Evolutionary conservation across 192 early-diverging fungal genomes (phyloP).

Genomic region (Coemansia sp.): DNA sequence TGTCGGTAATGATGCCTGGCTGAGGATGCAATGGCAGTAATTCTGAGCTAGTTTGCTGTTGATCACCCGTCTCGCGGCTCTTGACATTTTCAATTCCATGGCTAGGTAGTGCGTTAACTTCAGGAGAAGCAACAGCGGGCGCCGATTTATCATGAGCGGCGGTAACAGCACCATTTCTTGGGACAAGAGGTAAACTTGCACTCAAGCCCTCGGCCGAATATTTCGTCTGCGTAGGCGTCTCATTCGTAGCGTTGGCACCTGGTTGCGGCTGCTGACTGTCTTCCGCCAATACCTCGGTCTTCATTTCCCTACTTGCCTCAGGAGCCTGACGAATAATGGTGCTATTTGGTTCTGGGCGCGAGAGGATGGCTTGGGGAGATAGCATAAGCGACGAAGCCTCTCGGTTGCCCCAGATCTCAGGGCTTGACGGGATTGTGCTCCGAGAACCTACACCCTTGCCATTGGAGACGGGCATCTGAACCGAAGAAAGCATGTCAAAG

Average conservation of each 20-base stretch:
- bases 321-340: background rate
- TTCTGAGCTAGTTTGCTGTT: background rate
- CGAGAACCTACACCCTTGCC: background rate
- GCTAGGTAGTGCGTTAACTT: background rate
- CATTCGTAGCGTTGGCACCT: background rate
- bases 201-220: background rate
- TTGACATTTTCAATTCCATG: no score
- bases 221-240: background rate
- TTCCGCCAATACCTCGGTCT: background rate
- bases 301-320: background rate
- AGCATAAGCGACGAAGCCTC: background rate
- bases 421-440: background rate
- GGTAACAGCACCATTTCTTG: background rate
- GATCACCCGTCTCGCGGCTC: background rate
- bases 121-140: no score
- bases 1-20: background rate
- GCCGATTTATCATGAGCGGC: background rate
- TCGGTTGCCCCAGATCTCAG: slow-evolving; percentile 4
- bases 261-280: background rate
- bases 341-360: background rate
- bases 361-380: background rate
- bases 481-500: background rate
- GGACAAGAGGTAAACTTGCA: background rate
- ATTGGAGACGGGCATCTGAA: background rate
- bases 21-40: background rate